phyloP scores from a whole-genome alignment of 768 basidiomycete species.

The Kwoniella europaea region DNA sequence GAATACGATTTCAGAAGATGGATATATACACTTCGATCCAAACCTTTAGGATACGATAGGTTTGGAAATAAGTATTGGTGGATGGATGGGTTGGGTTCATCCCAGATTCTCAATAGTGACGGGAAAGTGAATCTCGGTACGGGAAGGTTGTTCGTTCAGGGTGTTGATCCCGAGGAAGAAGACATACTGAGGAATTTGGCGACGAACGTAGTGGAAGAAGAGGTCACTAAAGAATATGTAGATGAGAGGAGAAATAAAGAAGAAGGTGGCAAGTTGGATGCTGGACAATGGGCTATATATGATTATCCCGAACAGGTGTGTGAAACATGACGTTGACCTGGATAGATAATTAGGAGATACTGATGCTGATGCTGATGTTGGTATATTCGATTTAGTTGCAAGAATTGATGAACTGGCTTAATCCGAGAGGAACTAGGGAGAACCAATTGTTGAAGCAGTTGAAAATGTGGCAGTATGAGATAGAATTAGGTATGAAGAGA shows the following conservation, averaged over 20 bases:
- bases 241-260: conserved; percentile 71
- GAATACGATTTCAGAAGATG: conserved; percentile 94
- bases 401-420: conserved; percentile 84
- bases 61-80: conserved; percentile 98
- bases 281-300: conserved; percentile 90
- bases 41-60: conserved; percentile 86
- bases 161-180: conserved; percentile 79
- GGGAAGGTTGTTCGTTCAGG: conserved; percentile 90
- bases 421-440: conserved; percentile 88
- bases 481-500: conserved; percentile 48
- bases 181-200: conserved; percentile 64
- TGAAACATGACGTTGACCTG: not conserved
- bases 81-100: conserved; percentile 94
- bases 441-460: conserved; percentile 78
- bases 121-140: conserved; percentile 82
- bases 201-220: conserved; percentile 46
- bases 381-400: conserved; percentile 66
- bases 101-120: conserved; percentile 65
- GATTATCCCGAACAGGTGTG: conserved; percentile 83
- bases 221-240: conserved; percentile 65
- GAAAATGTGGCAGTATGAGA: conserved; percentile 41
- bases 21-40: conserved; percentile 79
- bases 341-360: not conserved
- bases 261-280: conserved; percentile 72
- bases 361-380: not conserved